Evolutionary conservation across 176 grass and related monocot genomes (phyloP).

Genomic region (Thinopyrum elongatum): DNA sequence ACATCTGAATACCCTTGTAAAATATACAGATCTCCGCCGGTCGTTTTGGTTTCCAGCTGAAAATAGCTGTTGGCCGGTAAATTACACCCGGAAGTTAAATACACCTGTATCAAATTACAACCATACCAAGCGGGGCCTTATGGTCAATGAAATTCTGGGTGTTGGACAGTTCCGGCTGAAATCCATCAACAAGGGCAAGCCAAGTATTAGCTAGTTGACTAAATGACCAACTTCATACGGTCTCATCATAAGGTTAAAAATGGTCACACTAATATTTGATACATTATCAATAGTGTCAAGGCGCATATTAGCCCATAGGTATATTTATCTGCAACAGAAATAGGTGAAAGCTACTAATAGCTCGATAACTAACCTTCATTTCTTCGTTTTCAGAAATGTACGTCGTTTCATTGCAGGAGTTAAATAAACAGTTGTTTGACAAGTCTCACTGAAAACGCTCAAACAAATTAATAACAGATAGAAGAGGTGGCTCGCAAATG

Average conservation of each 20-base stretch:
- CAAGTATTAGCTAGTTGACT: neutral
- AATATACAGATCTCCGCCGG: too few relatives aligned
- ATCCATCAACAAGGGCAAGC: neutral
- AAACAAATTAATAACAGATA: slow-evolving; percentile 36
- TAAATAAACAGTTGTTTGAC: slow-evolving; percentile 47
- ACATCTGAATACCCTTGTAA: too few relatives aligned
- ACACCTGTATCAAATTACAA: too few relatives aligned
- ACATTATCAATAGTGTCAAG: neutral
- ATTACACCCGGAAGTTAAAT: too few relatives aligned
- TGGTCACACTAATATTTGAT: neutral
- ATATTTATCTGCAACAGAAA: neutral
- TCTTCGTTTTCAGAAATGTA: slow-evolving; percentile 42
- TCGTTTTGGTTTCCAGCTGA: too few relatives aligned
- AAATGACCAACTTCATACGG: neutral
- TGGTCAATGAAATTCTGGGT: neutral
- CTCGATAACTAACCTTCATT: slow-evolving; percentile 13
- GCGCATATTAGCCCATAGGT: neutral
- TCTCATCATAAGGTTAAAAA: neutral
- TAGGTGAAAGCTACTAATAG: neutral
- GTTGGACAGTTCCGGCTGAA: neutral
- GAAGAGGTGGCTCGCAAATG: slow-evolving; percentile 6
- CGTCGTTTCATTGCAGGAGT: slow-evolving; percentile 17
- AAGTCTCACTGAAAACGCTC: slow-evolving; percentile 48
- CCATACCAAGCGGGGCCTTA: too few relatives aligned
- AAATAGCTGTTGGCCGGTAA: too few relatives aligned